These are phyloP conservation scores for Thalassiosira profunda DNA, from an alignment of 108 stramenopile species.

Conservation along the genomic window DNA sequence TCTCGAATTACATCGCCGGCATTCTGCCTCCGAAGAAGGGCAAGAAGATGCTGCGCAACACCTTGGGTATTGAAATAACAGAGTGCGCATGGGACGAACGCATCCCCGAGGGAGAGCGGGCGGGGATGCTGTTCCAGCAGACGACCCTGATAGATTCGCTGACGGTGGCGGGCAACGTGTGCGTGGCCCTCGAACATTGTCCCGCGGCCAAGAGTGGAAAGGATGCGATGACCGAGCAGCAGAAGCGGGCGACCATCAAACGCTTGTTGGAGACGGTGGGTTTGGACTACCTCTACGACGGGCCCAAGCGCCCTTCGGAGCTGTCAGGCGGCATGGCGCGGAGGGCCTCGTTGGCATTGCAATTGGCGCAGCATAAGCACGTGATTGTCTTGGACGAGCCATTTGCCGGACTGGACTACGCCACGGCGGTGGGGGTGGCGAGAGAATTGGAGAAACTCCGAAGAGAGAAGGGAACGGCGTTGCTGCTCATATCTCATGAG, in stretches of 20 bases:
- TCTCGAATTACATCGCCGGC: slow-evolving; percentile 71
- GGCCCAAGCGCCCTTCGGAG: slow-evolving; percentile 63
- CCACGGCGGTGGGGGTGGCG: slow-evolving; percentile 67
- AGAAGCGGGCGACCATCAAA: slow-evolving; percentile 49
- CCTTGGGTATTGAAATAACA: slow-evolving; percentile 49
- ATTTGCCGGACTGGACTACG: slow-evolving; percentile 76
- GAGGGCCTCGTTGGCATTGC: slow-evolving; percentile 79
- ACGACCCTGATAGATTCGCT: slow-evolving; percentile 83
- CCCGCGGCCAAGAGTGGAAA: slow-evolving; percentile 25
- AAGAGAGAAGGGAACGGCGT: slow-evolving; percentile 53
- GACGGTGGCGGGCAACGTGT: slow-evolving; percentile 80
- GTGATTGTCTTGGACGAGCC: slow-evolving; percentile 87
- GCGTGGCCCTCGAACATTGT: slow-evolving; percentile 61
- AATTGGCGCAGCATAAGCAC: slow-evolving; percentile 82
- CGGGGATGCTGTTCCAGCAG: slow-evolving; percentile 84
- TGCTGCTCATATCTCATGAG: slow-evolving; percentile 82
- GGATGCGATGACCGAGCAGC: not conserved
- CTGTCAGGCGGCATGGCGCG: slow-evolving; percentile 88
- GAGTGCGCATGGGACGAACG: slow-evolving; percentile 54
- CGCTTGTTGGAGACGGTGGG: slow-evolving; percentile 76
- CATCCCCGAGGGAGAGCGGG: slow-evolving; percentile 58
- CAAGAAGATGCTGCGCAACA: slow-evolving; percentile 24
- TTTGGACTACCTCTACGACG: slow-evolving; percentile 72
- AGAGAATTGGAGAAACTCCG: slow-evolving; percentile 69
- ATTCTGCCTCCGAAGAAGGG: slow-evolving; percentile 16